A percentile compares a stretch with the other conserved stretches of the same genome.
Evolutionary conservation across 768 basidiomycete genomes (phyloP).

Genomic region (Roridomyces roridus): DNA sequence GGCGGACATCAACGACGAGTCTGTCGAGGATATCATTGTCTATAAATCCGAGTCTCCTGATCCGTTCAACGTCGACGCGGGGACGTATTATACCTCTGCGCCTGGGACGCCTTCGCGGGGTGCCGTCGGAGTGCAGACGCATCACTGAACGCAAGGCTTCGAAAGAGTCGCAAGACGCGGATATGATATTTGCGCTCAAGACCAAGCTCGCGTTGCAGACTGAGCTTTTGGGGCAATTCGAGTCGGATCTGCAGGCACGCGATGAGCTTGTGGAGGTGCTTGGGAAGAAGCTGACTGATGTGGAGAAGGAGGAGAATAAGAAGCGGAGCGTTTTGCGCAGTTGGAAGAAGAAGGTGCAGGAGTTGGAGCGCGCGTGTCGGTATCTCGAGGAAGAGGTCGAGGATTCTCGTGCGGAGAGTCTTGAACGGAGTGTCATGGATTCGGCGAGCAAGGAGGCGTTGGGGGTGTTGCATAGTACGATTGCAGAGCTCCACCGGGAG

Average conservation of each 20-base stretch:
- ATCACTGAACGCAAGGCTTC: conserved; percentile 65
- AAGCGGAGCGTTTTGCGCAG: conserved; percentile 57
- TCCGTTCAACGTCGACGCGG: conserved; percentile 76
- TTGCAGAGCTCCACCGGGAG: conserved; percentile 77
- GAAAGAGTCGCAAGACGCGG: conserved; percentile 50
- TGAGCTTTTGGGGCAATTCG: conserved; percentile 78
- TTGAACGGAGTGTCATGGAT: conserved; percentile 85
- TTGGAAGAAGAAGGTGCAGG: conserved; percentile 81
- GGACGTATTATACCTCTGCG: conserved; percentile 79
- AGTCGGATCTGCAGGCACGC: conserved; percentile 73
- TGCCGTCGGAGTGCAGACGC: conserved; percentile 54
- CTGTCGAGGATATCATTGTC: conserved; percentile 52
- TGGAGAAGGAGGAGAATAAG: conserved; percentile 70
- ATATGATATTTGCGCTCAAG: conserved; percentile 72
- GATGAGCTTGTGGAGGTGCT: conserved; percentile 75
- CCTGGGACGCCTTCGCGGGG: conserved; percentile 65
- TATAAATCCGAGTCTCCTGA: conserved; percentile 61
- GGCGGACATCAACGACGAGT: conserved; percentile 70
- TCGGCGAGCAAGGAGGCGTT: conserved; percentile 82
- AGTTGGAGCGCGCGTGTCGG: conserved; percentile 71
- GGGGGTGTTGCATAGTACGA: conserved; percentile 79
- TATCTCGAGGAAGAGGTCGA: conserved; percentile 89
- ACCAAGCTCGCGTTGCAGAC: conserved; percentile 78
- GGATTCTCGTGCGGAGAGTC: conserved; percentile 77
- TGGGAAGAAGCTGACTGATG: conserved; percentile 53